Conservation (phyloP, 1,284 basidiomycete genomes). For the Ustilago curta region DNA sequence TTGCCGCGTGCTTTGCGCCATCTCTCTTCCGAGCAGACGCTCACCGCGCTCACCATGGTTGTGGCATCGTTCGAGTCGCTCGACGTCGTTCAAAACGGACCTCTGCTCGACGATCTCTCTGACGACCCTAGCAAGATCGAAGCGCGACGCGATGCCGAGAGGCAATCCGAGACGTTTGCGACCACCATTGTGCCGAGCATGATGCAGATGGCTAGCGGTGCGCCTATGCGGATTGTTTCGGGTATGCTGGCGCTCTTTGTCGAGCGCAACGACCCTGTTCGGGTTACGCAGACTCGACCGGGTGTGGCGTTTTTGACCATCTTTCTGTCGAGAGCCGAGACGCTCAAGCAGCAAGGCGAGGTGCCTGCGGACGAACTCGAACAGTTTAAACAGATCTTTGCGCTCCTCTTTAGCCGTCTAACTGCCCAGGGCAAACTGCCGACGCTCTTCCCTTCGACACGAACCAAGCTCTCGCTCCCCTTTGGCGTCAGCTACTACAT, state of each 20-base stretch:
- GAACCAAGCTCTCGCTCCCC: constrained; percentile 74
- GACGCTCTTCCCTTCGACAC: constrained; percentile 88
- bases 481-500: constrained; percentile 72
- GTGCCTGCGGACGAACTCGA: constrained; percentile 78
- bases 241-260: constrained; percentile 87
- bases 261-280: constrained; percentile 81
- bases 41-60: constrained; percentile 88
- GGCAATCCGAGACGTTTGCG: constrained; percentile 89
- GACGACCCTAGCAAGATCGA: constrained; percentile 35
- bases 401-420: constrained; percentile 83
- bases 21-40: constrained; percentile 81
- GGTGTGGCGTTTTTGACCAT: constrained; percentile 92
- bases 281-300: constrained; percentile 80
- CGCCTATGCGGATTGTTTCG: constrained; percentile 82
- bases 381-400: constrained; percentile 81
- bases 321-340: constrained; percentile 89
- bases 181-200: constrained; percentile 87
- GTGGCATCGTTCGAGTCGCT: constrained; percentile 93
- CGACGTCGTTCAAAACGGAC: constrained; percentile 72
- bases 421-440: constrained; percentile 75
- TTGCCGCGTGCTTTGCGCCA: constrained; percentile 90
- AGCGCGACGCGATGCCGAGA: constrained; percentile 77
- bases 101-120: constrained; percentile 36
- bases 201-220: constrained; percentile 81
- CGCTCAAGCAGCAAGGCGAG: constrained; percentile 77